Conservation (phyloP, 2,329 filamentous ascomycete species). For the Trichoderma oligosporum region DNA sequence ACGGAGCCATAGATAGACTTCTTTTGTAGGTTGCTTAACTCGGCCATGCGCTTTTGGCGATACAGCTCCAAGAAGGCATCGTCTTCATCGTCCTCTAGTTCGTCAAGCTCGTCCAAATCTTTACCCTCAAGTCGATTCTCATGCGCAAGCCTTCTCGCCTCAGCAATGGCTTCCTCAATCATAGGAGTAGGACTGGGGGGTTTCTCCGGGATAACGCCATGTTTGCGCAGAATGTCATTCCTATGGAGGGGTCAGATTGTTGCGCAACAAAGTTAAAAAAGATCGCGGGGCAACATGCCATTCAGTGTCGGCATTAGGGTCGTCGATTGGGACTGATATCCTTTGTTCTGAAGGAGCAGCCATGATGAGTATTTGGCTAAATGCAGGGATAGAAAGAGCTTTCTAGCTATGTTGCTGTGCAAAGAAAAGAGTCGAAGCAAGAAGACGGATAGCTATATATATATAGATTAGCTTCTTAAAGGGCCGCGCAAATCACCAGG, state of each 20-base stretch:
- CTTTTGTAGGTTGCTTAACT: slow-evolving; percentile 70
- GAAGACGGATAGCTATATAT: not conserved
- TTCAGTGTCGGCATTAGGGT: slow-evolving; percentile 97
- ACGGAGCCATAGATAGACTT: slow-evolving; percentile 83
- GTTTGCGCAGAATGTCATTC: slow-evolving; percentile 97
- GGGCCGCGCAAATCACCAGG: slow-evolving; percentile 14
- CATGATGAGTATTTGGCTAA: slow-evolving; percentile 41
- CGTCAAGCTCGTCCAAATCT: slow-evolving; percentile 87
- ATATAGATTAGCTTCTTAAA: not conserved
- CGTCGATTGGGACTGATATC: slow-evolving; percentile 79
- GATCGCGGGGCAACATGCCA: slow-evolving; percentile 57
- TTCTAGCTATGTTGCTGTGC: not conserved
- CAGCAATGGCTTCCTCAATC: slow-evolving; percentile 88
- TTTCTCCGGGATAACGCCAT: slow-evolving; percentile 96
- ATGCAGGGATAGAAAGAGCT: not conserved
- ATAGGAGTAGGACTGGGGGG: slow-evolving; percentile 91
- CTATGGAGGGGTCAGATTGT: slow-evolving; percentile 45
- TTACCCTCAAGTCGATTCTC: slow-evolving; percentile 93
- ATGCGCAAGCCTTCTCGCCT: slow-evolving; percentile 78
- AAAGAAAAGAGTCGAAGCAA: not conserved
- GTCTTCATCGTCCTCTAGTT: slow-evolving; percentile 92
- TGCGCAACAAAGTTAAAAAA: slow-evolving; percentile 16
- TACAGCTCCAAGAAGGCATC: slow-evolving; percentile 88
- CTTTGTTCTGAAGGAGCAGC: slow-evolving; percentile 60
- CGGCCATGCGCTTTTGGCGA: slow-evolving; percentile 78